Evolutionary conservation across 1,139 yeast species (phyloP).

Genomic region (Kodamaea sp.): DNA sequence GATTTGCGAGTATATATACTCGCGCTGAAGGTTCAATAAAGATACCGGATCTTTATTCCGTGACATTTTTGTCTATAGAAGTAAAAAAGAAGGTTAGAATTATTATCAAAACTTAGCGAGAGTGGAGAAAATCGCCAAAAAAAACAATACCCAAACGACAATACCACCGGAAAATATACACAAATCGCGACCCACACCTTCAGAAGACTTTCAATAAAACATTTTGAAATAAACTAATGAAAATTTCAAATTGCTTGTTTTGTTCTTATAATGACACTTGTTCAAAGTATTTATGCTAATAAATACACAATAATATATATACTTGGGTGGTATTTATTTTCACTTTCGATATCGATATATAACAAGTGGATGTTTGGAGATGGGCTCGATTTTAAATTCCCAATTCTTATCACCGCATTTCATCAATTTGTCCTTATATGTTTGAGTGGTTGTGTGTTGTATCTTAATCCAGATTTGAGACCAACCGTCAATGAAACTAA

Average conservation of each 20-base stretch:
- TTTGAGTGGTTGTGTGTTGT: slow-evolving; percentile 43
- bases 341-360: slow-evolving; percentile 77
- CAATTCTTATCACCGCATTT: slow-evolving; percentile 75
- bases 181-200: background rate
- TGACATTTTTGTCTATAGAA: slow-evolving; percentile 8
- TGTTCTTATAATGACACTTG: background rate
- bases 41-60: slow-evolving; percentile 33
- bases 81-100: too few relatives aligned
- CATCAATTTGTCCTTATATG: slow-evolving; percentile 74
- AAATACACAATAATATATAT: slow-evolving; percentile 25
- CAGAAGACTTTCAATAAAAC: background rate
- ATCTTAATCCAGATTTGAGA: slow-evolving; percentile 45
- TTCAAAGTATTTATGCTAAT: slow-evolving; percentile 8
- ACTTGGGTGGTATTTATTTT: slow-evolving; percentile 53
- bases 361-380: slow-evolving; percentile 96
- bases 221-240: too few relatives aligned
- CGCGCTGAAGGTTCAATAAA: slow-evolving; percentile 33
- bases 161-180: too few relatives aligned
- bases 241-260: background rate
- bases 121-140: too few relatives aligned
- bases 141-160: too few relatives aligned
- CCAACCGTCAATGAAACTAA: slow-evolving; percentile 26
- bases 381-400: slow-evolving; percentile 72
- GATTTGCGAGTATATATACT: slow-evolving; percentile 34
- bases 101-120: too few relatives aligned